Base-by-base conservation (phyloP, 139 green algal genomes). In the Volvox reticuliferus region DNA sequence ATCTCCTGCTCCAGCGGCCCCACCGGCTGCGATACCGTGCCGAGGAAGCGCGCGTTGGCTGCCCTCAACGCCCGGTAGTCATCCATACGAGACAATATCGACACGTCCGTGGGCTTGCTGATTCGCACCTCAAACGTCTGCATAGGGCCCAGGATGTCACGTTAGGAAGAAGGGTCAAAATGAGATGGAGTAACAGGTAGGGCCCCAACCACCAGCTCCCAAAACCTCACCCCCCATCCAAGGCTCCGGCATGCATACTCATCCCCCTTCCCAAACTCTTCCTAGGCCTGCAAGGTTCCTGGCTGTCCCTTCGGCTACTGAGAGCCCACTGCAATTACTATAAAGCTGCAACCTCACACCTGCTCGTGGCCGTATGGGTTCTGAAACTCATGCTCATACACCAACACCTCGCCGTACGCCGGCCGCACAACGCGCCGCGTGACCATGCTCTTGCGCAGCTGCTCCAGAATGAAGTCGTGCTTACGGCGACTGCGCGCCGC, bases 41-140 rank as follows among this genome's bases (percentile, higher is more conserved):
- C 91, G 13, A 93, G 62, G 88, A 93, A 95, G 62, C 93, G 88
- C 16, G 87, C 93, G 63, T 92, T 87, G 68, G 91, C 92, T 44
- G 94, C 93, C 36, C 88, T 61, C 78, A 96, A 87, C 44, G 92
- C 85, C 19, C 89, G 81, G 89, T 94, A 94, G 80, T 96, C 92
- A 24, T 94, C 92, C 85, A 91, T 50, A 17, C 89, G 91, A 16
- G 88, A 79, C 33, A 96, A 33, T 13, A 94, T 80, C 9, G 21
- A 50, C 67, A 94, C 81, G 71, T 94, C 89, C 12, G 73, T n/a
- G 2, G 92, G 90, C 1, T 84, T 20, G 65, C 88, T 94, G 62
- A 95, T 92, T 86, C 76, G 91, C 88, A 95, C 68, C 86, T 94
- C 88, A 92, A 95, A 95, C 44, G 91, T 90, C 92, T 94, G 92